Conservation (phyloP, 2,329 filamentous ascomycete genomes). For the Epichloe hybrida region DNA sequence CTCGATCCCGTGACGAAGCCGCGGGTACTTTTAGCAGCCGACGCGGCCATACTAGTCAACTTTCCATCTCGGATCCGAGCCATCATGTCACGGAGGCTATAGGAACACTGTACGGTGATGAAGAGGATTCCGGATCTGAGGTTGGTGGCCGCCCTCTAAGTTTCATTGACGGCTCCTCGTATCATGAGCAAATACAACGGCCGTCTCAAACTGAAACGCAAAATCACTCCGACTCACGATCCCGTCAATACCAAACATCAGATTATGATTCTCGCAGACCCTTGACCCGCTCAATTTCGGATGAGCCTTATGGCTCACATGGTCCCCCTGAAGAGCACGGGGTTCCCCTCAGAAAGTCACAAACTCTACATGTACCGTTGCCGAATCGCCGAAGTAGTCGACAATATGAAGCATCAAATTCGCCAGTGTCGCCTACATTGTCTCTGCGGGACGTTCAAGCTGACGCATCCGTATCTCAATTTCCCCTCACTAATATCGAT, state of each 20-base stretch:
- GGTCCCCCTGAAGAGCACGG: slow-evolving; percentile 20
- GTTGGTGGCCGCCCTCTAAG: slow-evolving; percentile 50
- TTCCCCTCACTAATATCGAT: slow-evolving; percentile 79
- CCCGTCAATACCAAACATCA: slow-evolving; percentile 15
- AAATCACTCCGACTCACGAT: slow-evolving; percentile 1
- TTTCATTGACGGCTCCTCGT: slow-evolving; percentile 48
- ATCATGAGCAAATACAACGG: slow-evolving; percentile 35
- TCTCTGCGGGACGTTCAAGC: slow-evolving; percentile 41
- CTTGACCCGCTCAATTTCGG: slow-evolving; percentile 32
- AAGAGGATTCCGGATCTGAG: slow-evolving; percentile 47
- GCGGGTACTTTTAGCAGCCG: slow-evolving; percentile 43
- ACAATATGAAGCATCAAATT: slow-evolving; percentile 28
- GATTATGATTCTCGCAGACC: slow-evolving; percentile 25
- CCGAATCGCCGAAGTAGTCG: slow-evolving; percentile 27
- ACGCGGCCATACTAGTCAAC: slow-evolving; percentile 43
- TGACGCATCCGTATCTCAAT: slow-evolving; percentile 51
- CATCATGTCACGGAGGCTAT: slow-evolving; percentile 94
- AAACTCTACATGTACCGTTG: slow-evolving; percentile 26
- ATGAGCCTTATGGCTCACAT: slow-evolving; percentile 22
- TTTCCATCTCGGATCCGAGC: slow-evolving; percentile 70
- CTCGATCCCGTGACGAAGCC: slow-evolving; percentile 40
- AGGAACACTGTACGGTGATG: slow-evolving; percentile 76
- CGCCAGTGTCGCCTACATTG: slow-evolving; percentile 37
- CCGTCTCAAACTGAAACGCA: slow-evolving; percentile 9
- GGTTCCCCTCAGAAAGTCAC: slow-evolving; percentile 26